phyloP scores from a whole-genome alignment of 345 rosid genomes.

The Microcos paniculata region DNA sequence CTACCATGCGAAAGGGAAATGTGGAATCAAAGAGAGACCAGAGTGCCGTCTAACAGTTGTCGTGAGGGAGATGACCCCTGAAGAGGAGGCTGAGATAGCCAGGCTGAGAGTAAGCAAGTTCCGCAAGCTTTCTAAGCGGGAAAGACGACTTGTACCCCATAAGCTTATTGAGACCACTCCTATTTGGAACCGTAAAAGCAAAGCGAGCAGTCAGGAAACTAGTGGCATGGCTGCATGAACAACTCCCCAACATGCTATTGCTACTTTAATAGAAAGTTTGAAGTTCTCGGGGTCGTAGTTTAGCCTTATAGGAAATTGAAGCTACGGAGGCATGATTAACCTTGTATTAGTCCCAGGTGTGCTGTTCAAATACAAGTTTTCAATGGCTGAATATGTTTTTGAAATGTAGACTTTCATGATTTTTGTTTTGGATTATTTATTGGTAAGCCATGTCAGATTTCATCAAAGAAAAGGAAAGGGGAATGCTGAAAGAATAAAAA shows the following conservation, averaged over 20 bases:
- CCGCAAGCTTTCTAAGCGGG: slow-evolving; percentile 72
- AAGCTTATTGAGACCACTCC: slow-evolving; percentile 82
- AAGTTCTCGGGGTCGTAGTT: not conserved
- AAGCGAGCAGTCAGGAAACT: slow-evolving; percentile 1
- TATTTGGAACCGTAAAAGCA: slow-evolving; percentile 75
- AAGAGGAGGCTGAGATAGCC: slow-evolving; percentile 90
- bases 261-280: not conserved
- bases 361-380: not conserved
- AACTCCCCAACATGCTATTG: not conserved
- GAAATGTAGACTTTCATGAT: not conserved
- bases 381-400: slow-evolving; percentile 3
- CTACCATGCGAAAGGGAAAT: slow-evolving; percentile 64
- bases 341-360: not conserved
- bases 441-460: not conserved
- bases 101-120: slow-evolving; percentile 73
- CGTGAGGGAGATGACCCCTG: slow-evolving; percentile 75
- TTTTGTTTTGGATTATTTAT: not conserved
- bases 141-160: slow-evolving; percentile 70
- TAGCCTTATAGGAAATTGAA: not conserved
- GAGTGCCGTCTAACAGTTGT: slow-evolving; percentile 78
- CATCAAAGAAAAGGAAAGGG: not conserved
- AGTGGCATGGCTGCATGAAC: slow-evolving; percentile 12
- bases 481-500: not conserved
- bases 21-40: slow-evolving; percentile 58
- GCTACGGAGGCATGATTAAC: not conserved